A percentile compares a stretch with the other conserved stretches of the same genome.
These are phyloP conservation scores for Globisporangium cylindrosporum DNA, from an alignment of 352 stramenopile genomes.

Conservation along the genomic window DNA sequence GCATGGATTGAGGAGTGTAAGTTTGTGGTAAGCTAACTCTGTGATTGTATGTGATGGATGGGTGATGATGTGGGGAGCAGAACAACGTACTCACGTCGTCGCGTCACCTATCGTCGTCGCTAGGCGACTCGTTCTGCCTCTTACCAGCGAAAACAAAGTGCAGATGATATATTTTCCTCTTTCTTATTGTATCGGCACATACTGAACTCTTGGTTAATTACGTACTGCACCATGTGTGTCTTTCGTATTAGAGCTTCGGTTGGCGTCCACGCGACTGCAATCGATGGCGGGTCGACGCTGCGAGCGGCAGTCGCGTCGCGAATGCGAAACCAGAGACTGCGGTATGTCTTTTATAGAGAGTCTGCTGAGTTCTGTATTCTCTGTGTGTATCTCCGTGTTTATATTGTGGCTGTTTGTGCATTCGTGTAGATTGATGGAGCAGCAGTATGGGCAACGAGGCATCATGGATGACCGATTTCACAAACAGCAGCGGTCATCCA, in stretches of 20 bases:
- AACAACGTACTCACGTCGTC: constrained; percentile 75
- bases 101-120: constrained; percentile 71
- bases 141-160: constrained; percentile 53
- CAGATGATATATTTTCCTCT: neutral
- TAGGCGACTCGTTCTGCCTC: constrained; percentile 85
- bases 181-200: neutral
- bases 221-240: neutral
- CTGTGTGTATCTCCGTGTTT: no score
- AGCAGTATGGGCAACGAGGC: constrained; percentile 55
- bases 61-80: neutral
- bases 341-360: constrained; percentile 21
- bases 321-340: constrained; percentile 78
- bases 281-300: constrained; percentile 77
- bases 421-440: constrained; percentile 66
- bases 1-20: neutral
- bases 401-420: neutral
- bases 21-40: neutral
- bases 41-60: neutral
- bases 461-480: constrained; percentile 31
- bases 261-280: constrained; percentile 55
- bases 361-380: neutral
- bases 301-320: constrained; percentile 74
- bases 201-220: neutral
- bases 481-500: constrained; percentile 22
- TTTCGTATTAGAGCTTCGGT: constrained; percentile 31